Conservation (phyloP, 352 stramenopile species). For the Phytophthora fragariaefolia region DNA sequence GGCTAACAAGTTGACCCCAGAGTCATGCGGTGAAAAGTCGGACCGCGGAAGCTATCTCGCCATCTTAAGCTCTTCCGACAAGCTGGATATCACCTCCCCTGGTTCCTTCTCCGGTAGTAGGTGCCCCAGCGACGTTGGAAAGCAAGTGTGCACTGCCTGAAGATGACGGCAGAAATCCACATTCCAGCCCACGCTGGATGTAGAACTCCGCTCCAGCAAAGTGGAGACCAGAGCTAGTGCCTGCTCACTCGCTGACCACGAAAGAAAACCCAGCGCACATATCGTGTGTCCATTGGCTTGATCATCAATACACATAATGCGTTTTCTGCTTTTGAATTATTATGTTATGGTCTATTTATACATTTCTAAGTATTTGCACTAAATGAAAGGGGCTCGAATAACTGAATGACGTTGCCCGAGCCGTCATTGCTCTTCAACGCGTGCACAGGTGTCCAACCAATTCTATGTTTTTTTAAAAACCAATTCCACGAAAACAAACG, state of each 20-base stretch:
- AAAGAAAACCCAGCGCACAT: slow-evolving; percentile 25
- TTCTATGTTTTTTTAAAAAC: too few relatives aligned
- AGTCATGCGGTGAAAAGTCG: slow-evolving; percentile 51
- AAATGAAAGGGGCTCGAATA: too few relatives aligned
- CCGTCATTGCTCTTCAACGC: too few relatives aligned
- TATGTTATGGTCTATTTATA: too few relatives aligned
- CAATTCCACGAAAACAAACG: too few relatives aligned
- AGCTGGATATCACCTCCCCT: slow-evolving; percentile 47
- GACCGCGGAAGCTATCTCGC: slow-evolving; percentile 62
- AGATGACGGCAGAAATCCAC: neutral
- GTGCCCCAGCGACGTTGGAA: slow-evolving; percentile 39
- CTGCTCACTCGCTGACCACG: slow-evolving; percentile 2
- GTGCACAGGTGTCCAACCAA: too few relatives aligned
- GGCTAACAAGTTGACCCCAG: slow-evolving; percentile 50
- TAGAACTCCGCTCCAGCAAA: slow-evolving; percentile 19
- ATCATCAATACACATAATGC: slow-evolving; percentile 31
- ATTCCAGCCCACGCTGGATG: slow-evolving; percentile 25
- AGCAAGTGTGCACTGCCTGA: slow-evolving; percentile 32
- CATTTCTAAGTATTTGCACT: too few relatives aligned
- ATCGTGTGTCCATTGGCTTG: slow-evolving; percentile 15
- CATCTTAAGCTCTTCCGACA: slow-evolving; percentile 47
- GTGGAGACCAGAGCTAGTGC: slow-evolving; percentile 23
- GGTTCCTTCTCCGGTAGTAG: slow-evolving; percentile 50
- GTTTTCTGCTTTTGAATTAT: slow-evolving; percentile 9
- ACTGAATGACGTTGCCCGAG: too few relatives aligned